Evolutionary conservation across 2,329 filamentous ascomycete species (phyloP), one percentile per base, ranked within the genome.

Genomic region (Fusarium caatingaense): DNA sequence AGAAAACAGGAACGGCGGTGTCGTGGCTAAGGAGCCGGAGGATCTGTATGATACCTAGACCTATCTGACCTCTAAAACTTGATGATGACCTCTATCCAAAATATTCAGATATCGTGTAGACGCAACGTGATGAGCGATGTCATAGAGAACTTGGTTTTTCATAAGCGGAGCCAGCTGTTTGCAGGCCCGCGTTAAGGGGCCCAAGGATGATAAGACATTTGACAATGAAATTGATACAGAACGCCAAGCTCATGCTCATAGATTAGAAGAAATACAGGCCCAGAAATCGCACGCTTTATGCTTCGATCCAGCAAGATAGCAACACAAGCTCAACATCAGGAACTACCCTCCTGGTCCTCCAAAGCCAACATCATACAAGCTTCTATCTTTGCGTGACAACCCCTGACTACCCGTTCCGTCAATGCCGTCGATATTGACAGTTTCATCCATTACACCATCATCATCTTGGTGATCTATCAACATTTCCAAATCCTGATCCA

Each of bases 401-500:
- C 57, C 71, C 27, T 73, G 60, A 40, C 61, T 55, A 20, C 65
- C 68, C 37, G 49, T 25, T 11, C 45, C 66, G 18, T 64, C 13
- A 20, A 46, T 62, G 5, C 65, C 72, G 6, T 67, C 69, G 56
- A 78, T 73, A 8, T 20, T 60, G 11, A 60, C 60, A 8, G 59
- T 66, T 20, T 62, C 64, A 30, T 64, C 67, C 44, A 72, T 68
- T 15, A 46, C 57, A 20, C 76, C 78, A 3, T 83, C 82, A 0
- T 85, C 82, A 21, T 81, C 79, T 28, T 80, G 78, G 42, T 84
- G 82, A 59, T 84, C 81, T 37, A 86, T 85, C 60, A 87, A 68
- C 84, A 87, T 86, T 46, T 86, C 85, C 66, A 87, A 68, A 57
- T 87, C 85, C 18, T 80, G 78, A 41, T 86, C 84, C 30, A 85